Conservation (phyloP, 352 stramenopile genomes). For the Plasmopara muralis region DNA sequence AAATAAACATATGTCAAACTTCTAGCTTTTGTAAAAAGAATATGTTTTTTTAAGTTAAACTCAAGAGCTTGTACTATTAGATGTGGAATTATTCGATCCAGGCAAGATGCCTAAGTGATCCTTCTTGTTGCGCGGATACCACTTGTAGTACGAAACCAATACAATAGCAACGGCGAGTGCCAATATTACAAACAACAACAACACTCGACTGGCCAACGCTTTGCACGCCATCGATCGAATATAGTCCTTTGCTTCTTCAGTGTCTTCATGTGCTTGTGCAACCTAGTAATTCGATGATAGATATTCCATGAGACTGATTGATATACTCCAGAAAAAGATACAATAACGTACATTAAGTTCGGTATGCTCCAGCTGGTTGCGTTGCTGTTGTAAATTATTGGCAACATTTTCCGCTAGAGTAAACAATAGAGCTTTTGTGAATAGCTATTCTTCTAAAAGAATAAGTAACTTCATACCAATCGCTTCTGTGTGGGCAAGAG, state of each 20-base stretch:
- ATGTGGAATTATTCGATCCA: conserved; percentile 15
- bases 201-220: conserved; percentile 53
- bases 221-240: conserved; percentile 51
- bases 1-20: background rate
- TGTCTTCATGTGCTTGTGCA: conserved; percentile 58
- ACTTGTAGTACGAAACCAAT: conserved; percentile 71
- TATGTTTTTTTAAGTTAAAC: background rate
- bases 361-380: conserved; percentile 59
- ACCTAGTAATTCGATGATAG: conserved; percentile 23
- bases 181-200: conserved; percentile 56
- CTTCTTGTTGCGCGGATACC: conserved; percentile 68
- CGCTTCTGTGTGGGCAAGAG: conserved; percentile 60
- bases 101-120: conserved; percentile 56
- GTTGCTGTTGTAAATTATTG: conserved; percentile 64
- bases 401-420: conserved; percentile 49
- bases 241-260: conserved; percentile 46
- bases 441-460: no score
- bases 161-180: conserved; percentile 44
- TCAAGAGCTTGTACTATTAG: conserved; percentile 4
- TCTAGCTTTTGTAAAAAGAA: no score
- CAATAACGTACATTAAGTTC: conserved; percentile 41
- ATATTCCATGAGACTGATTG: no score
- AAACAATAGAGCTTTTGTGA: no score
- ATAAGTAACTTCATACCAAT: conserved; percentile 32
- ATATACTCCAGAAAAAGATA: background rate